Conservation (phyloP, 108 stramenopile species). For the Epithemia pelagica region DNA sequence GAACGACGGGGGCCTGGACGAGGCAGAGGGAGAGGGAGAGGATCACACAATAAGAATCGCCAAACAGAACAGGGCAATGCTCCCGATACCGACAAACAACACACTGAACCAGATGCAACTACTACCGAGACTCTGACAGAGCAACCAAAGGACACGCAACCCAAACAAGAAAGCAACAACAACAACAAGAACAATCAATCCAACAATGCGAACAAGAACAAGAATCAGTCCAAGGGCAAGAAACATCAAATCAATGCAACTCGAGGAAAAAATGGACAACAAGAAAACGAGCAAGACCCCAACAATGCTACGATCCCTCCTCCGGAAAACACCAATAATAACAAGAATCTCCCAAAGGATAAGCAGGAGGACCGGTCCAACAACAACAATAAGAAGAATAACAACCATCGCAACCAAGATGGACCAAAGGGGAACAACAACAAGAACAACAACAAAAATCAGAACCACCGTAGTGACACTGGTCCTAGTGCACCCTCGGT, state of each 20-base stretch:
- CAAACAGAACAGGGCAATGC: constrained; percentile 5
- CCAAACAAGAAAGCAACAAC: constrained; percentile 11
- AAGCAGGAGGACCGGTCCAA: constrained; percentile 5
- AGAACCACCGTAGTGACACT: background rate
- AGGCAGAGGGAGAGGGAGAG: background rate
- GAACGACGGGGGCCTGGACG: constrained; percentile 8
- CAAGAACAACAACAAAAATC: constrained; percentile 4
- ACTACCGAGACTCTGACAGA: background rate
- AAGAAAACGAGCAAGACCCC: background rate
- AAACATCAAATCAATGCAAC: background rate
- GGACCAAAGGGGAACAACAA: constrained; percentile 1
- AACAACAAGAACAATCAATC: constrained; percentile 2
- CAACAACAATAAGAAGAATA: constrained; percentile 16
- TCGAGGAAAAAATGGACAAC: background rate
- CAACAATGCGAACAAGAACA: constrained; percentile 3
- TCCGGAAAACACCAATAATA: constrained; percentile 4
- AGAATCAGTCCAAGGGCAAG: constrained; percentile 8
- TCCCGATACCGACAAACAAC: too few species aligned
- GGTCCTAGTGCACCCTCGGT: constrained; percentile 19
- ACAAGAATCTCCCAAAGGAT: background rate
- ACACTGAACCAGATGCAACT: too few species aligned
- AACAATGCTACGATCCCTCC: background rate
- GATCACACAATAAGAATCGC: background rate
- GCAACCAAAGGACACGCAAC: constrained; percentile 11
- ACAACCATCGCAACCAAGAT: constrained; percentile 6